These are phyloP conservation scores for Rhizopus microsporus DNA, from an alignment of 371 early-diverging fungal genomes.

Conservation along the genomic window DNA sequence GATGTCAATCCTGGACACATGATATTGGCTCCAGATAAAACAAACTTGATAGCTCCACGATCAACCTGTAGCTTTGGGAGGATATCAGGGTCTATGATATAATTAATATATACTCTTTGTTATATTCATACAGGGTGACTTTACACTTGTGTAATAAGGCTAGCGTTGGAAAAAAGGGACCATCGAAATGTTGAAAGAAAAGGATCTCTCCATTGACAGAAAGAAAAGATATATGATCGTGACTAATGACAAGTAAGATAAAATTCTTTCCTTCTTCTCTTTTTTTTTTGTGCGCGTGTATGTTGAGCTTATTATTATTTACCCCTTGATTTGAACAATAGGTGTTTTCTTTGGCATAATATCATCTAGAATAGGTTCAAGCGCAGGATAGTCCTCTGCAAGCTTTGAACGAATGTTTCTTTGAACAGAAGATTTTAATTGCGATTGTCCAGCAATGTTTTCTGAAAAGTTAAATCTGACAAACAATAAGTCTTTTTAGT, in stretches of 20 bases:
- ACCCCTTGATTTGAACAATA: slow-evolving; percentile 87
- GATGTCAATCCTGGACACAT: slow-evolving; percentile 99
- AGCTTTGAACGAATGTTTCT: slow-evolving; percentile 86
- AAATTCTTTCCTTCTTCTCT: neutral
- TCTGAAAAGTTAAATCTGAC: slow-evolving; percentile 74
- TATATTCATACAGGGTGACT: neutral
- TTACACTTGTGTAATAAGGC: slow-evolving; percentile 90
- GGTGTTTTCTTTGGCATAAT: slow-evolving; percentile 93
- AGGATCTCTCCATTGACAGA: slow-evolving; percentile 81
- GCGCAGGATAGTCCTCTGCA: slow-evolving; percentile 82
- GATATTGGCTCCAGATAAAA: slow-evolving; percentile 94
- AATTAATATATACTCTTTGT: neutral
- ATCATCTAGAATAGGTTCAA: slow-evolving; percentile 86
- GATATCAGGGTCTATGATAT: slow-evolving; percentile 79
- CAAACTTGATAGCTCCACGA: slow-evolving; percentile 97
- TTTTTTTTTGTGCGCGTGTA: neutral
- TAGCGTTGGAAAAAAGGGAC: slow-evolving; percentile 87
- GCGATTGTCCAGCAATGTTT: slow-evolving; percentile 82
- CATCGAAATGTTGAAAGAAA: slow-evolving; percentile 95
- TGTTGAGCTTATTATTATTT: slow-evolving; percentile 4
- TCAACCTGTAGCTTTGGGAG: slow-evolving; percentile 93
- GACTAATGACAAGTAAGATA: slow-evolving; percentile 49
- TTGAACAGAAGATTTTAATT: slow-evolving; percentile 93
- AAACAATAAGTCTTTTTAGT: slow-evolving; percentile 28
- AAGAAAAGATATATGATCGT: slow-evolving; percentile 84